These are phyloP conservation scores for Solanum chiquidenum DNA, from an alignment of 257 asterid species.

Conservation along the genomic window DNA sequence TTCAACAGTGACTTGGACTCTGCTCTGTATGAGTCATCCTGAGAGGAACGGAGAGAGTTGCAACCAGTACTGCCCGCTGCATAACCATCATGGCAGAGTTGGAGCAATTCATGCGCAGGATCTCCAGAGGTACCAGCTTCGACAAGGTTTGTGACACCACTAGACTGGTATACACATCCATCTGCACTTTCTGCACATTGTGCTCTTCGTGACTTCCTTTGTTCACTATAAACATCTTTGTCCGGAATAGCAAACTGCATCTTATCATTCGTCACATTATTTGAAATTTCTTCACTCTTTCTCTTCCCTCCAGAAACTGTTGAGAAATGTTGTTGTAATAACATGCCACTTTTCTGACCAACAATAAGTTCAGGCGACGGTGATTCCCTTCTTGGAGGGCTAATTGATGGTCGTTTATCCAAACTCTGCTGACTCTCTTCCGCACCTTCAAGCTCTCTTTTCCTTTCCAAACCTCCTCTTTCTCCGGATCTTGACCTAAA, in stretches of 20 bases:
- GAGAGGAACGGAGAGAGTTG: conserved; percentile 9
- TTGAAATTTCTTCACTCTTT: neutral
- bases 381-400: conserved; percentile 49
- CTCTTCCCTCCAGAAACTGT: conserved; percentile 5
- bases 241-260: conserved; percentile 9
- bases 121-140: conserved; percentile 1
- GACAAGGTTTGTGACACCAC: neutral
- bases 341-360: conserved; percentile 19
- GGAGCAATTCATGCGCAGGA: neutral
- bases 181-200: conserved; percentile 16
- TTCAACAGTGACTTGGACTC: conserved; percentile 21
- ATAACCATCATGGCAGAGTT: neutral
- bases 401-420: conserved; percentile 42
- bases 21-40: conserved; percentile 14
- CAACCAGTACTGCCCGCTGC: conserved; percentile 6
- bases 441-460: conserved; percentile 37
- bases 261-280: neutral
- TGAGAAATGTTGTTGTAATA: conserved; percentile 18
- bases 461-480: conserved; percentile 1
- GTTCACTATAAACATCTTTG: neutral
- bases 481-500: conserved; percentile 27
- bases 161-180: conserved; percentile 10
- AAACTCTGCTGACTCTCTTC: conserved; percentile 26
- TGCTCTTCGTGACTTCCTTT: conserved; percentile 2
- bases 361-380: conserved; percentile 46